Conservation (phyloP, 352 stramenopile genomes). For the Phytophthora idaei region DNA sequence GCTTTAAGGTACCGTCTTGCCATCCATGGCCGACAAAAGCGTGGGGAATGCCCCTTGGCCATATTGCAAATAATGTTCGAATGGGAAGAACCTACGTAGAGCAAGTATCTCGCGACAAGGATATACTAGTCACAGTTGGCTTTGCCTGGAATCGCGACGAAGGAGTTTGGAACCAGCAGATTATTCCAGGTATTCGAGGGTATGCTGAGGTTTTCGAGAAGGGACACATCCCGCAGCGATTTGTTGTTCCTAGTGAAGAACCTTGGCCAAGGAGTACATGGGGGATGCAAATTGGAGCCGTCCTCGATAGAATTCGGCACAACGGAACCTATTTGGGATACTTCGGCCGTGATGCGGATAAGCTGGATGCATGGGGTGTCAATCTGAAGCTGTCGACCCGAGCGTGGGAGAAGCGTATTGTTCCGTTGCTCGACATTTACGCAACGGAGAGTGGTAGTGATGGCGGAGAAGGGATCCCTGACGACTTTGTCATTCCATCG, state of each 20-base stretch:
- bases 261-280: neutral
- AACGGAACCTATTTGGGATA: neutral
- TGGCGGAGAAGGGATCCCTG: neutral
- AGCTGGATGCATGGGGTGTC: neutral
- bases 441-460: neutral
- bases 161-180: neutral
- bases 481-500: neutral
- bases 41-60: slow-evolving; percentile 1
- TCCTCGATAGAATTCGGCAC: neutral
- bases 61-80: neutral
- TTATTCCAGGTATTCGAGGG: neutral
- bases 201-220: slow-evolving; percentile 1
- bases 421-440: neutral
- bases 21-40: slow-evolving; percentile 1
- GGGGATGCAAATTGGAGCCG: neutral
- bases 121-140: neutral
- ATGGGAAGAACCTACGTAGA: neutral
- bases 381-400: neutral
- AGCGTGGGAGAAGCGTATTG: slow-evolving; percentile 1
- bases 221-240: neutral
- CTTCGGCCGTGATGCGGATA: neutral
- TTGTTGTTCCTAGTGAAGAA: neutral
- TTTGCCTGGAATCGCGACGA: neutral
- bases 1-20: neutral
- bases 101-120: slow-evolving; percentile 1